phyloP scores from a whole-genome alignment of 2,329 filamentous ascomycete species.

The Moelleriella libera region DNA sequence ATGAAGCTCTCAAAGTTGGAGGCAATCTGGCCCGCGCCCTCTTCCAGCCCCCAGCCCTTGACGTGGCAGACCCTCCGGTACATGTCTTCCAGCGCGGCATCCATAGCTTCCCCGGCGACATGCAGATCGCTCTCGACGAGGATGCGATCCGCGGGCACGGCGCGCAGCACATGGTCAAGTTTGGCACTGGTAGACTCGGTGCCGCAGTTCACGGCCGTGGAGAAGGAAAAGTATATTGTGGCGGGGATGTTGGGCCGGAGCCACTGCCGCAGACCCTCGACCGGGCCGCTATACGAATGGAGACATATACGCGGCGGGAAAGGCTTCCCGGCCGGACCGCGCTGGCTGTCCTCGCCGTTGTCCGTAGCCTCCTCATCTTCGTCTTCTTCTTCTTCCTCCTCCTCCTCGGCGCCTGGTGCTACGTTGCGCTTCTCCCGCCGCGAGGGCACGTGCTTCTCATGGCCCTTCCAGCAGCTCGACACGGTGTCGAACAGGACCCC shows the following conservation, averaged over 20 bases:
- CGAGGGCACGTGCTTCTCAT: conserved; percentile 48
- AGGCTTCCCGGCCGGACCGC: conserved; percentile 28
- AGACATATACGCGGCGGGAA: conserved; percentile 85
- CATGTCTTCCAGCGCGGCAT: conserved; percentile 59
- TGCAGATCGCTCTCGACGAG: conserved; percentile 88
- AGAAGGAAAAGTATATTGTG: conserved; percentile 80
- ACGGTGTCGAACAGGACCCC: conserved; percentile 55
- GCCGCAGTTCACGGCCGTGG: conserved; percentile 64
- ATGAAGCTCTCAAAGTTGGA: conserved; percentile 69
- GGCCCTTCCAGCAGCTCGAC: conserved; percentile 52
- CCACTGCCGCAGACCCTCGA: conserved; percentile 66
- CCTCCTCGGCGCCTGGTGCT: conserved; percentile 32
- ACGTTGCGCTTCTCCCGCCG: conserved; percentile 40
- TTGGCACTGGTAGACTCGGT: conserved; percentile 28
- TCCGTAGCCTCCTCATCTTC: background rate
- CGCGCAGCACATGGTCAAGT: conserved; percentile 52
- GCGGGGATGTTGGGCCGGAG: conserved; percentile 58
- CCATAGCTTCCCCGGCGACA: conserved; percentile 68
- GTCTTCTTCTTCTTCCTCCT: conserved; percentile 28
- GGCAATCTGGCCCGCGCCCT: conserved; percentile 54
- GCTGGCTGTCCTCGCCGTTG: no score
- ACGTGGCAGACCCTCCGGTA: conserved; percentile 62
- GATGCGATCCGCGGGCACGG: conserved; percentile 63
- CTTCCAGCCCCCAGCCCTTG: conserved; percentile 62
- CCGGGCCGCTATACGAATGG: conserved; percentile 78